phyloP scores from a whole-genome alignment of 1,284 basidiomycete species.

The Cryptococcus sp. region DNA sequence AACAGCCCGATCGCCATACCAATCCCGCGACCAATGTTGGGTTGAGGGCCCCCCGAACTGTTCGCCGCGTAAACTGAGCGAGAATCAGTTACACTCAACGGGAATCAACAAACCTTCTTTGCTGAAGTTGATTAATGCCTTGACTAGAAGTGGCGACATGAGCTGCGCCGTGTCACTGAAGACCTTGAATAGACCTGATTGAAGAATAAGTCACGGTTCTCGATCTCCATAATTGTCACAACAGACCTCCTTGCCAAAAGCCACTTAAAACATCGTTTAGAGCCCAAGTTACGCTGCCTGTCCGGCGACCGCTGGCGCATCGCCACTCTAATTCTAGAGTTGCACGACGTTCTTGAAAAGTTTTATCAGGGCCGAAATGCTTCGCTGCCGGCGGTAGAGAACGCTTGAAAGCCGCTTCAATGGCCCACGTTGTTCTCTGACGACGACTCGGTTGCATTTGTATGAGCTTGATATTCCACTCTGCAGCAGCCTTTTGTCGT shows the following conservation, averaged over 20 bases:
- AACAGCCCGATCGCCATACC: slow-evolving; percentile 73
- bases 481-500: slow-evolving; percentile 32
- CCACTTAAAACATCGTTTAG: slow-evolving; percentile 70
- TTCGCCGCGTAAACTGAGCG: slow-evolving; percentile 40
- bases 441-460: slow-evolving; percentile 53
- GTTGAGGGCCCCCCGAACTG: slow-evolving; percentile 39
- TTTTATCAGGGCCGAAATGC: slow-evolving; percentile 18
- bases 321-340: slow-evolving; percentile 43
- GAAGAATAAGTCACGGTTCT: background rate
- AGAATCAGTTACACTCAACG: slow-evolving; percentile 42
- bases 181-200: slow-evolving; percentile 53
- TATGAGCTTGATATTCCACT: slow-evolving; percentile 43
- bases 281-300: slow-evolving; percentile 65
- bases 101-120: slow-evolving; percentile 55
- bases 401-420: slow-evolving; percentile 45
- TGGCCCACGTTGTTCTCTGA: slow-evolving; percentile 58
- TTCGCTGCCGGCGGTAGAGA: slow-evolving; percentile 19
- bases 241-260: slow-evolving; percentile 68
- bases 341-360: slow-evolving; percentile 8
- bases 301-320: slow-evolving; percentile 44
- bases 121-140: slow-evolving; percentile 69
- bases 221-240: slow-evolving; percentile 55
- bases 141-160: slow-evolving; percentile 67
- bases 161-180: slow-evolving; percentile 58
- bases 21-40: slow-evolving; percentile 66